Base-by-base conservation (phyloP, 495 filamentous ascomycete genomes). In the Penicillium crystallinum region DNA sequence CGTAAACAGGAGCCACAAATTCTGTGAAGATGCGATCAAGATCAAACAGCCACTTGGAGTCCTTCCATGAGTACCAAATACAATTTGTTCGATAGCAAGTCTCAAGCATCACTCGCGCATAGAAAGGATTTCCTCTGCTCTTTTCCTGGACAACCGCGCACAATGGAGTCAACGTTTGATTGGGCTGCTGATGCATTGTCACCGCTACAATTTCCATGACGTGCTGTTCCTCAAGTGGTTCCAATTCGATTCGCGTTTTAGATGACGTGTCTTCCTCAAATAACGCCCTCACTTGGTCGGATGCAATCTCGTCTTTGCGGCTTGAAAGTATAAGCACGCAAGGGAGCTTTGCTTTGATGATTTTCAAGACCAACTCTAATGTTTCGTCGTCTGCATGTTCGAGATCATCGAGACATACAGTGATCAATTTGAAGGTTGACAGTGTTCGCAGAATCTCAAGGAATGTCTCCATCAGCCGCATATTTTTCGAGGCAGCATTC, bases 381-480 rank as follows among this genome's bases (percentile, higher is more conserved):
- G 86, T 90, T 58, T 96, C 91, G 39, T 88, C 81, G 58, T 96
- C 91, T 15, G 89, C 88, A 62, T 86, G 90, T 57, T 95, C 89
- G 15, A 95, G 72, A 63, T 96, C 90, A 60, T 96, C 91, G 6
- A 95, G 69, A 55, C 84, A 90, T 33, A 95, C 80, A 59, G 86
- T 90, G 31, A 95, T 89, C 61, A 95, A 80, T 58, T 86, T 89
- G 55, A 85, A 83, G 4, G 83, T 77, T 1, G 87, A 84, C 34
- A 96, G 79, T 22, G 90, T 81, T 39, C 87, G 78, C 44, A 96
- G 62, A n/a, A 95, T 82, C 52, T 95, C 90, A 27, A 95, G 64
- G 63, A 91, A 90, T 21, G 86, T 88, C 59, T 88, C 90, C 77
- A 88, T 85, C 43, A 95, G 75, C 22, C 88, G 83, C 55, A 90